These are phyloP conservation scores for Acanthamoeba sp. DNA, from an alignment of 208 protist genomes.

Conservation along the genomic window DNA sequence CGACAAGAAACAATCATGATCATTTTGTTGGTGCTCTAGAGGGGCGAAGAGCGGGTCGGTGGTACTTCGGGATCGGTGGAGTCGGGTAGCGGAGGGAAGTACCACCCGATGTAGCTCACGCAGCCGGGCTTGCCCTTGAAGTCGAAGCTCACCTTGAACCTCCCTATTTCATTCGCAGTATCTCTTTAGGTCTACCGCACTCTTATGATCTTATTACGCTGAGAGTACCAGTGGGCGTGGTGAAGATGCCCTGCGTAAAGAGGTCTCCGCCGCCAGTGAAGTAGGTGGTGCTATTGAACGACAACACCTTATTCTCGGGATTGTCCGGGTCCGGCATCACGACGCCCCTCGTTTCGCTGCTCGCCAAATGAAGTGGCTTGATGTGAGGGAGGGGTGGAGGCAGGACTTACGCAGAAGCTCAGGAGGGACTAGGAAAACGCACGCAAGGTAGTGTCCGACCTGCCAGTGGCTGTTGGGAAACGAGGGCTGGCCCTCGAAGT, in stretches of 20 bases:
- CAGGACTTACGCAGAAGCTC: too few relatives aligned
- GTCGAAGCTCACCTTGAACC: conserved; percentile 3
- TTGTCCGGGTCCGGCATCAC: neutral
- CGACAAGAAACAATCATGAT: too few relatives aligned
- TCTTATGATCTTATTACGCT: too few relatives aligned
- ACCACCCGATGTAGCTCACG: neutral
- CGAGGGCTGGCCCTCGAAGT: neutral
- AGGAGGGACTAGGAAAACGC: neutral
- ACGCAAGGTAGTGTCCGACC: neutral
- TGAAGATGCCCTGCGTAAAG: neutral
- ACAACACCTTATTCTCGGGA: neutral
- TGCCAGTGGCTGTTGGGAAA: neutral
- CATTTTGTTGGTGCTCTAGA: too few relatives aligned
- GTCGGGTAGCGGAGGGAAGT: neutral
- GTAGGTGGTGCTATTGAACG: neutral
- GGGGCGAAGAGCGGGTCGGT: too few relatives aligned
- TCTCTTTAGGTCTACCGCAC: too few relatives aligned
- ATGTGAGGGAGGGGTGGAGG: neutral
- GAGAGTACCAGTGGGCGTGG: neutral
- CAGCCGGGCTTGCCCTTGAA: neutral
- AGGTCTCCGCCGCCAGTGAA: neutral
- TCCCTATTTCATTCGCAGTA: neutral
- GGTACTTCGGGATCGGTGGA: neutral
- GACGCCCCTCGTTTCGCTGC: neutral
- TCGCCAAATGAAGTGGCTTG: neutral